A percentile compares a stretch with the other conserved stretches of the same genome.
phyloP scores from a whole-genome alignment of 2,329 filamentous ascomycete species.

The Pseudocercospora cruenta region DNA sequence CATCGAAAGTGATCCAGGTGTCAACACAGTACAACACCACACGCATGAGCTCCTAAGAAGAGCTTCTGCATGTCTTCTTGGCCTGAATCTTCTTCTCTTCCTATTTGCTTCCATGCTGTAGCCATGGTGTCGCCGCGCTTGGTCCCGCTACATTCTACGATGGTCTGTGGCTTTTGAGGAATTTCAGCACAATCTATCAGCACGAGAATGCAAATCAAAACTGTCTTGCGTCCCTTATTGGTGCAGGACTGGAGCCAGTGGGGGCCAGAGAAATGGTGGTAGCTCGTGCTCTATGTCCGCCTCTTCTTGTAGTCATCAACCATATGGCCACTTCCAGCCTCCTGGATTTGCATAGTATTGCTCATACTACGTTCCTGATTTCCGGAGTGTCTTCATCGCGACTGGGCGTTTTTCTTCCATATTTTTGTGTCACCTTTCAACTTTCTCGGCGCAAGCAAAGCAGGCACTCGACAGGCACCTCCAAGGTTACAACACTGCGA shows the following conservation, averaged over 20 bases:
- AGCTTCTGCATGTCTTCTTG: background rate
- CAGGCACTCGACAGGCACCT: background rate
- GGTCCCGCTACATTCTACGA: background rate
- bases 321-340: background rate
- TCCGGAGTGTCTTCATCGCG: background rate
- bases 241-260: background rate
- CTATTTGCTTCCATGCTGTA: background rate
- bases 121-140: background rate
- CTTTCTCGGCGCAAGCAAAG: background rate
- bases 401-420: background rate
- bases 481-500: background rate
- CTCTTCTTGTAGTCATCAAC: background rate
- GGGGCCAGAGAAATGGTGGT: background rate
- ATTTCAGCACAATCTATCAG: background rate
- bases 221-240: background rate
- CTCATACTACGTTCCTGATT: background rate
- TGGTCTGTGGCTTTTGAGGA: background rate
- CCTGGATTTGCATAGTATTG: background rate
- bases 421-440: background rate
- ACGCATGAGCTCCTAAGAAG: background rate
- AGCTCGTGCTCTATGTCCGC: background rate
- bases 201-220: background rate
- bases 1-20: background rate
- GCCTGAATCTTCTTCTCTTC: background rate
- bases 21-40: background rate